Evolutionary conservation across 345 rosid species (phyloP).

Genomic region (Combretum micranthum): DNA sequence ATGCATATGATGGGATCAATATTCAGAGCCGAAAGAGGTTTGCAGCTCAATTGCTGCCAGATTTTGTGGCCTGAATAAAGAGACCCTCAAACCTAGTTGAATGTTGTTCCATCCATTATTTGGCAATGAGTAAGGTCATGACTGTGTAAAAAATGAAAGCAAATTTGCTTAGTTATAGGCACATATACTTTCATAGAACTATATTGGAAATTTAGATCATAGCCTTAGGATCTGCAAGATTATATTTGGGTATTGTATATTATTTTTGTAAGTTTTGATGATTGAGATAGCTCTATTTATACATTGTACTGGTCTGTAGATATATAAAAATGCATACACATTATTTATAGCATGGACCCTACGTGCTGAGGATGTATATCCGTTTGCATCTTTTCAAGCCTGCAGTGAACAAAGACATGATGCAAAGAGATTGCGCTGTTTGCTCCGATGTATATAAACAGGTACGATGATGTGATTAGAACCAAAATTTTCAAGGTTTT

Average conservation of each 20-base stretch:
- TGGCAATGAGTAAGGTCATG: constrained; percentile 14
- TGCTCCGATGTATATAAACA: too few relatives aligned
- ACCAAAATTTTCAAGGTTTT: too few relatives aligned
- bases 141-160: constrained; percentile 40
- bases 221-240: constrained; percentile 56
- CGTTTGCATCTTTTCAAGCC: too few relatives aligned
- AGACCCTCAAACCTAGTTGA: constrained; percentile 10
- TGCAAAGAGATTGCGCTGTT: too few relatives aligned
- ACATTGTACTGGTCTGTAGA: constrained; percentile 13
- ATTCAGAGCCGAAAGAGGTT: constrained; percentile 86
- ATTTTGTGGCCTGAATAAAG: constrained; percentile 67
- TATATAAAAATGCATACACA: not conserved
- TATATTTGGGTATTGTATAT: constrained; percentile 72
- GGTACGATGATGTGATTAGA: too few relatives aligned
- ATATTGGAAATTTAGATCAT: constrained; percentile 36
- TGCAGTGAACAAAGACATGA: too few relatives aligned
- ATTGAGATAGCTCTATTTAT: constrained; percentile 49
- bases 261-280: constrained; percentile 72
- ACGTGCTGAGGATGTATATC: too few relatives aligned
- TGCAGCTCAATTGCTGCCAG: constrained; percentile 77
- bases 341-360: not conserved
- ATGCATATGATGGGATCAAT: constrained; percentile 62
- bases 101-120: constrained; percentile 14
- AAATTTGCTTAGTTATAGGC: constrained; percentile 54
- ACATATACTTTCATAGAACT: constrained; percentile 55